Percentiles rank a stretch among this genome's conserved stretches.
Conservation (phyloP, 2,329 filamentous ascomycete genomes). For the Fusarium sarcochroum region DNA sequence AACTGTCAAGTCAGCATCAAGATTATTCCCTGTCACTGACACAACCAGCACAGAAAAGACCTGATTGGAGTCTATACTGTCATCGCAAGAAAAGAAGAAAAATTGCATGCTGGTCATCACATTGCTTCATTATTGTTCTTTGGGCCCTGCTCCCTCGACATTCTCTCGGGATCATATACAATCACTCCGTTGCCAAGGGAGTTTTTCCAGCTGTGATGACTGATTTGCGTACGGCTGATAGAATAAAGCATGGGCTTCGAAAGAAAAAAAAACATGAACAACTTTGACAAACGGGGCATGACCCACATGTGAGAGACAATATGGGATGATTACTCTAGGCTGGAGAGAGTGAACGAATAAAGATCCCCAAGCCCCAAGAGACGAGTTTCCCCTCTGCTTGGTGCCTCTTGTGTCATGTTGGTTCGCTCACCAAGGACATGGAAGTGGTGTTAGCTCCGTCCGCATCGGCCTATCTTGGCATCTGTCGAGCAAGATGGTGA, state of each 20-base stretch:
- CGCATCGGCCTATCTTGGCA: constrained; percentile 24
- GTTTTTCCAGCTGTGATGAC: constrained; percentile 1
- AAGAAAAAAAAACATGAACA: too few relatives aligned
- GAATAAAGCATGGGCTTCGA: background rate
- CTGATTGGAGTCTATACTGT: background rate
- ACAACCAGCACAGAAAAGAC: background rate
- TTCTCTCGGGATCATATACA: constrained; percentile 8
- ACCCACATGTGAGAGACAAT: background rate
- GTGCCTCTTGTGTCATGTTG: constrained; percentile 28
- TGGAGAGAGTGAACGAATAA: constrained; percentile 6
- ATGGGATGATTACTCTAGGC: background rate
- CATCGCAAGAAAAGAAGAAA: background rate
- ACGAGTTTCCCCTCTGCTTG: constrained; percentile 8
- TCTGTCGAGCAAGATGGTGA: constrained; percentile 21
- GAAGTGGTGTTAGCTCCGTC: constrained; percentile 24
- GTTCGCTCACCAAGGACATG: constrained; percentile 19
- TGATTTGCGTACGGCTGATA: constrained; percentile 5
- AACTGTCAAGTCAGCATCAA: background rate
- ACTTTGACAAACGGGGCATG: constrained; percentile 1
- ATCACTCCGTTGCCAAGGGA: constrained; percentile 4
- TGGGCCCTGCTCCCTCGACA: background rate
- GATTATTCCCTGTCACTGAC: background rate
- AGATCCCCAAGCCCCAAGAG: constrained; percentile 7
- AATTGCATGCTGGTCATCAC: background rate
- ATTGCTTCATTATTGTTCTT: background rate